These are phyloP conservation scores for Asterochloris erici DNA, from an alignment of 139 green algal species.

Conservation along the genomic window DNA sequence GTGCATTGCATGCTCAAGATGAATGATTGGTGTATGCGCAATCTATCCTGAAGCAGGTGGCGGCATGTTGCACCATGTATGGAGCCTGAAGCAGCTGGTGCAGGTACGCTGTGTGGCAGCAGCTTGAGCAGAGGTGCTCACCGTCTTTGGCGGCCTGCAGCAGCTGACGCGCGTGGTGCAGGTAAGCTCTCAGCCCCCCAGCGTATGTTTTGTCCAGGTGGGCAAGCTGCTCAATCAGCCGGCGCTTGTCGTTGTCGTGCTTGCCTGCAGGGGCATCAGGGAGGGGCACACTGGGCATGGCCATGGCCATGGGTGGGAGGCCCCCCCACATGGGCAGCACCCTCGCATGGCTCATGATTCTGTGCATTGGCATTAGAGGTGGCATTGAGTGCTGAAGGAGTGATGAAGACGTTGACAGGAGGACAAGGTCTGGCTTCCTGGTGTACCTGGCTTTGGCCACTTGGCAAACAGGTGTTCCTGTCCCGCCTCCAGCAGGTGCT, in stretches of 20 bases:
- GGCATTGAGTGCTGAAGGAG: not conserved
- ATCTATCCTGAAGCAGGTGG: not conserved
- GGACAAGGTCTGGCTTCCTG: not conserved
- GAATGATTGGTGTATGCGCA: not conserved
- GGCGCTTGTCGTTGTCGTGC: slow-evolving; percentile 52
- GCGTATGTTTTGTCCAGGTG: slow-evolving; percentile 75
- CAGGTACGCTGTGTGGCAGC: not conserved
- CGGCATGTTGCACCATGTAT: not conserved
- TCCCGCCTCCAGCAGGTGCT: slow-evolving; percentile 31
- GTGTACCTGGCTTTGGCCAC: slow-evolving; percentile 61
- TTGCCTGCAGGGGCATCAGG: slow-evolving; percentile 11
- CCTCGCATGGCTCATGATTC: not conserved
- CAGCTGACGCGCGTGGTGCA: slow-evolving; percentile 82
- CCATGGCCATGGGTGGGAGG: not conserved
- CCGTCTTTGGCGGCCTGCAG: slow-evolving; percentile 79
- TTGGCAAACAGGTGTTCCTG: slow-evolving; percentile 76
- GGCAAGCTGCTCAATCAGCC: slow-evolving; percentile 63
- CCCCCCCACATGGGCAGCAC: not conserved
- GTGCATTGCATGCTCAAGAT: no score
- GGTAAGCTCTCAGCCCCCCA: slow-evolving; percentile 81
- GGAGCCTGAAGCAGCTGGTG: not conserved
- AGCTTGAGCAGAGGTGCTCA: not conserved
- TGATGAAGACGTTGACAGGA: not conserved
- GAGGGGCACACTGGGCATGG: not conserved
- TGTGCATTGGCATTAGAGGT: not conserved